Base-by-base conservation (phyloP, 441 rosid species). In the Macaranga tanarius region DNA sequence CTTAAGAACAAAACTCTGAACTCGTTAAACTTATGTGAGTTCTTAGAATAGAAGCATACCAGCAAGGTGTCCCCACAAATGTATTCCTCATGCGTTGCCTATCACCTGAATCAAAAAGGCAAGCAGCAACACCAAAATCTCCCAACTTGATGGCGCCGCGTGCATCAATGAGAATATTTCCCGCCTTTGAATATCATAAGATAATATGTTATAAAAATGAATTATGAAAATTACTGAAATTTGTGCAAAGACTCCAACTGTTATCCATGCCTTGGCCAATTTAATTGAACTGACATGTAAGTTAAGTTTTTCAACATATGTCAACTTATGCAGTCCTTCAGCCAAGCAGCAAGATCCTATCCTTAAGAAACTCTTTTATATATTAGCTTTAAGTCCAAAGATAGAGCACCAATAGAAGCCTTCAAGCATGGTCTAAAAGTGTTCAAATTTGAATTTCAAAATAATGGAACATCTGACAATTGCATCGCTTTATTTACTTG, bases 61-160 rank as follows among this genome's bases (percentile, higher is more conserved):
- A 95, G 83, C 99, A 95, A 77, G 98, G 99, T 69, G 99, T 95
- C 50, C 99, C 99, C 71, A 95, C 99, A 84, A 95, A 92, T 58
- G 99, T 95, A 83, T 95, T 95, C 85, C 99, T 89, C 82, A 88
- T 85, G 26, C 99, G 93, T 76, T 92, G 96, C 85, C 99, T 91
- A 80, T 95, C 99, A 75, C 99, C 97, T 42, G 98, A 92, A 85
- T 92, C 98, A 81, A 92, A 95, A 76, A 95, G 93, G 86, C 97
- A 92, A 31, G 98, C 98, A 52, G 98, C 90, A 76, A 95, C 99
- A 54, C 99, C 99, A 76, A 95, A 92, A 77, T 95, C 98, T 75
- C 99, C 99, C 70, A 95, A 76, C 83, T 95, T 95, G 81, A 90
- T 75, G 16, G 88, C 84, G 71, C 99, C 98, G 25, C 93, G 88